These are phyloP conservation scores for Lizonia empirigonia DNA, from an alignment of 2,329 filamentous ascomycete genomes.

Conservation along the genomic window DNA sequence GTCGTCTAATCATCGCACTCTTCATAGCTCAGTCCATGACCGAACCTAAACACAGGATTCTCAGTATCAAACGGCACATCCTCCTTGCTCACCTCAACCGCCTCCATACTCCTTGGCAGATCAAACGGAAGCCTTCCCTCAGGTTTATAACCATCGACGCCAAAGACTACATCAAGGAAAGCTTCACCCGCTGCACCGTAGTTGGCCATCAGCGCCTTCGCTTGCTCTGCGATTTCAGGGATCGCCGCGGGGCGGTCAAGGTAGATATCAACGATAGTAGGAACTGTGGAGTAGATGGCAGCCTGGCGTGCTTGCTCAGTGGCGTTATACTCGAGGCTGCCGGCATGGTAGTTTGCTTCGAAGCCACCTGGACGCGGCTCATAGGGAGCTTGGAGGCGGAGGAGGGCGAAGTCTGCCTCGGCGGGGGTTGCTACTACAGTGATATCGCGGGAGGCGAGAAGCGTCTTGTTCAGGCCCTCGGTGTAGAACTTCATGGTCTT, in stretches of 20 bases:
- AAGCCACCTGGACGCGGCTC: conserved; percentile 52
- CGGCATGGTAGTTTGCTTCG: conserved; percentile 49
- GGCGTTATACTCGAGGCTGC: conserved; percentile 51
- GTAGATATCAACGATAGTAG: conserved; percentile 52
- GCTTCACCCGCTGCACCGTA: conserved; percentile 51
- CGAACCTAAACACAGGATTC: conserved; percentile 45
- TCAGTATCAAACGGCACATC: conserved; percentile 49
- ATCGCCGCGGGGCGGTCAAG: conserved; percentile 54
- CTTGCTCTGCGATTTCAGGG: conserved; percentile 50
- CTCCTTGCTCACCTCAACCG: conserved; percentile 47
- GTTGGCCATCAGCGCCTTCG: conserved; percentile 49
- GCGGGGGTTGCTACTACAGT: conserved; percentile 42
- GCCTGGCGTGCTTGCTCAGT: conserved; percentile 49
- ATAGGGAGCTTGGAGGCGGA: conserved; percentile 50
- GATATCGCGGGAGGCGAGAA: conserved; percentile 40
- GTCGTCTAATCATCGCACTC: conserved; percentile 3
- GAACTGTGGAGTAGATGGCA: conserved; percentile 48
- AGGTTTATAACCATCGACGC: conserved; percentile 44
- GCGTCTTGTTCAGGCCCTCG: conserved; percentile 44
- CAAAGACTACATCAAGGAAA: conserved; percentile 54
- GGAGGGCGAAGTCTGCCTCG: conserved; percentile 51
- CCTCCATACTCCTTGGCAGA: conserved; percentile 53
- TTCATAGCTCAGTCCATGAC: conserved; percentile 44
- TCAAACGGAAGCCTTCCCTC: conserved; percentile 56
- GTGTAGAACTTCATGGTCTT: conserved; percentile 42